phyloP scores from a whole-genome alignment of 306 rosid species.

The Lathyrus aphaca region DNA sequence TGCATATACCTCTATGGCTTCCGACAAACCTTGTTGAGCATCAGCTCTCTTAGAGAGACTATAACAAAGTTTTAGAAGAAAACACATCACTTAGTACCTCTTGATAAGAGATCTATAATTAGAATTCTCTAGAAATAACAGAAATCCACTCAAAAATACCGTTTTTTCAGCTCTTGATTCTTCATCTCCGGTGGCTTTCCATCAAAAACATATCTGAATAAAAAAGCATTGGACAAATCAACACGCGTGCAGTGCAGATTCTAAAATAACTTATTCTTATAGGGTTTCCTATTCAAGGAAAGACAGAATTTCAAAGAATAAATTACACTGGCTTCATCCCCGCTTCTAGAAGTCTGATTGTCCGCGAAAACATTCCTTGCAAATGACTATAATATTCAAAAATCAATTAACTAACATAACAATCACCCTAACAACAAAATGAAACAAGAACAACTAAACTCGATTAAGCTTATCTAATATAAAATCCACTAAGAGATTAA shows the following conservation, averaged over 20 bases:
- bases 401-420: constrained; percentile 21
- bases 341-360: constrained; percentile 93
- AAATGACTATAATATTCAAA: constrained; percentile 67
- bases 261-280: neutral
- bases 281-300: constrained; percentile 12
- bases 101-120: neutral
- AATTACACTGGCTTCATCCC: constrained; percentile 90
- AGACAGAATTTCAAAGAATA: neutral
- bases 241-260: neutral
- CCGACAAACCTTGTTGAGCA: constrained; percentile 73
- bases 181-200: constrained; percentile 94
- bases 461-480: neutral
- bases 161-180: constrained; percentile 91
- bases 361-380: constrained; percentile 96
- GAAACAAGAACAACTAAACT: constrained; percentile 1
- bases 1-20: constrained; percentile 67
- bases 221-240: constrained; percentile 20
- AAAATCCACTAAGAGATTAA: constrained; percentile 6
- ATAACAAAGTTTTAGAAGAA: constrained; percentile 34
- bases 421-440: constrained; percentile 1
- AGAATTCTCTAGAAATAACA: constrained; percentile 13
- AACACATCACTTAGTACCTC: constrained; percentile 17
- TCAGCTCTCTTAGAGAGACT: constrained; percentile 81
- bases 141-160: constrained; percentile 50
- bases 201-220: constrained; percentile 84